phyloP scores from a whole-genome alignment of 1,139 yeast genomes.

The Sugiyamaella neomexicana region DNA sequence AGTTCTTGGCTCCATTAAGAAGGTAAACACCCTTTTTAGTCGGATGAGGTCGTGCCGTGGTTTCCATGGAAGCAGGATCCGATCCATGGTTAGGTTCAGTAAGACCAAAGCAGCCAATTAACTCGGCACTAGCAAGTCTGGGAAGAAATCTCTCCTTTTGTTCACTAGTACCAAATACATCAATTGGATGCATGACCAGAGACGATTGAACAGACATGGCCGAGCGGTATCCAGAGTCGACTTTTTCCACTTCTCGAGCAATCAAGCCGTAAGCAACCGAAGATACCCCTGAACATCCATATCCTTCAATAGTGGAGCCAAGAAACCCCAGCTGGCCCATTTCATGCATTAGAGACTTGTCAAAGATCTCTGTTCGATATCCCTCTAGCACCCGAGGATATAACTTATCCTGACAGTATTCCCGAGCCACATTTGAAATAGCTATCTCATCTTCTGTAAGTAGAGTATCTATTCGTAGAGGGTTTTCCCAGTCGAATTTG shows the following conservation, averaged over 20 bases:
- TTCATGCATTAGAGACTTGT: conserved; percentile 41
- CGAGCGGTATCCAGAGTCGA: conserved; percentile 48
- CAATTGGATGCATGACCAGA: conserved; percentile 48
- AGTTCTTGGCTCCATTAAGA: conserved; percentile 46
- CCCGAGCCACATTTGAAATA: conserved; percentile 43
- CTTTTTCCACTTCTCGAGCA: conserved; percentile 48
- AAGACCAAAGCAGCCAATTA: conserved; percentile 48
- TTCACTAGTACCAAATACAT: conserved; percentile 45
- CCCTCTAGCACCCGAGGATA: conserved; percentile 47
- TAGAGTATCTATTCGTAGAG: conserved; percentile 40
- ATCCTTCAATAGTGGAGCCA: conserved; percentile 47
- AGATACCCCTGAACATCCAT: conserved; percentile 48
- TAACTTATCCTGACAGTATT: conserved; percentile 43
- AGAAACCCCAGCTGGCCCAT: conserved; percentile 48
- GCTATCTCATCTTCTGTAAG: conserved; percentile 47
- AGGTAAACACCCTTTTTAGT: conserved; percentile 46
- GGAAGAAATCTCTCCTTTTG: conserved; percentile 47
- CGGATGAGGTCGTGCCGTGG: conserved; percentile 45
- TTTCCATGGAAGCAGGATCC: conserved; percentile 49
- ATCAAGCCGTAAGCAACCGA: conserved; percentile 47
- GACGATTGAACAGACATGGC: conserved; percentile 51
- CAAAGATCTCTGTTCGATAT: conserved; percentile 44
- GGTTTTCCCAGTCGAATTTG: conserved; percentile 43
- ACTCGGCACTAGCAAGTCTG: conserved; percentile 45
- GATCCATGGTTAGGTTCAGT: conserved; percentile 51